Percentiles rank a stretch among this genome's conserved stretches.
phyloP scores from a whole-genome alignment of 371 early-diverging fungal genomes.

The Mortierella sp. region DNA sequence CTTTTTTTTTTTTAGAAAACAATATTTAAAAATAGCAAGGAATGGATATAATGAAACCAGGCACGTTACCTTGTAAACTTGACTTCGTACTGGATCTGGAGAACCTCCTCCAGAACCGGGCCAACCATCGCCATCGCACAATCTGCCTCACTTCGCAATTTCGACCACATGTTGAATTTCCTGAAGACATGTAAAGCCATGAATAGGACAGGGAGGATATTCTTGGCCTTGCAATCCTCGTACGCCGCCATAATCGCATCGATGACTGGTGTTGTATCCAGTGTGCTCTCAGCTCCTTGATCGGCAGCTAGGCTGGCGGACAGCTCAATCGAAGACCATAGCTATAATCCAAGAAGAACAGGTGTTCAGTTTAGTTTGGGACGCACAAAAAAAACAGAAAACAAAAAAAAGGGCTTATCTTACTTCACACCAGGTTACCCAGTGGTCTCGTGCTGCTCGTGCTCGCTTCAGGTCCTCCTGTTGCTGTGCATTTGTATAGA shows the following conservation, averaged over 20 bases:
- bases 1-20: not conserved
- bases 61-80: slow-evolving; percentile 13
- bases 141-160: slow-evolving; percentile 11
- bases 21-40: not conserved
- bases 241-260: slow-evolving; percentile 12
- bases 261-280: slow-evolving; percentile 8
- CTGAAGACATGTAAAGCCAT: slow-evolving; percentile 19
- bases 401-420: not conserved
- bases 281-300: not conserved
- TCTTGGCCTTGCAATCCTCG: not conserved
- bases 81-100: slow-evolving; percentile 16
- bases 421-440: not conserved
- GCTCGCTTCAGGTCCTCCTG: not conserved
- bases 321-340: slow-evolving; percentile 6
- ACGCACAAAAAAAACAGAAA: not conserved
- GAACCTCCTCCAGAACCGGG: slow-evolving; percentile 11
- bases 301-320: not conserved
- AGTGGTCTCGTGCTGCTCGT: not conserved
- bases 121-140: slow-evolving; percentile 17
- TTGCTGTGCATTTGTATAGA: not conserved
- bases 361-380: not conserved
- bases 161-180: slow-evolving; percentile 8
- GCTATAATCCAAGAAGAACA: not conserved
- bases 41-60: not conserved
- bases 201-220: slow-evolving; percentile 9